Conservation (phyloP, 202 grass and related monocot species). For the Bolboschoenoplectus hybrid region DNA sequence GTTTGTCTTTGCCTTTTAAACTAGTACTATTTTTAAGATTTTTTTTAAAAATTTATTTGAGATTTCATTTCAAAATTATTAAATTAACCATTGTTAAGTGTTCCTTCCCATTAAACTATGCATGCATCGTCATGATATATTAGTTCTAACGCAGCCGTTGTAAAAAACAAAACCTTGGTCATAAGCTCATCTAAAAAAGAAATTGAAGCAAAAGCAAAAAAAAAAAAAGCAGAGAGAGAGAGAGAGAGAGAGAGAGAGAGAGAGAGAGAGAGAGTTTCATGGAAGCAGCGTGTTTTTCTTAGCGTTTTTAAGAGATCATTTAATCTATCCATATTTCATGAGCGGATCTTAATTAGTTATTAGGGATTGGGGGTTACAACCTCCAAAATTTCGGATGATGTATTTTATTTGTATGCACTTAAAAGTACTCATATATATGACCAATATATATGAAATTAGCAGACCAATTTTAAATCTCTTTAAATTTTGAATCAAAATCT, state of each 20-base stretch:
- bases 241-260: background rate
- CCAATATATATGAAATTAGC: background rate
- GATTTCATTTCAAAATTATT: too few species aligned
- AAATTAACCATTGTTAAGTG: too few species aligned
- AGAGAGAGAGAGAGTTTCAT: background rate
- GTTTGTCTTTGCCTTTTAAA: too few species aligned
- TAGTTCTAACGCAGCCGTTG: too few species aligned
- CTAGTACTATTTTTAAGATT: too few species aligned
- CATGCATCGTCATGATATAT: too few species aligned
- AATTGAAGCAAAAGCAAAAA: background rate
- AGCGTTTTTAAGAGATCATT: background rate
- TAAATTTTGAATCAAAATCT: too few species aligned
- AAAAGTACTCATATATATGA: background rate
- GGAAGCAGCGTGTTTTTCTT: background rate
- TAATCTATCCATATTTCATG: background rate
- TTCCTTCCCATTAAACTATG: too few species aligned
- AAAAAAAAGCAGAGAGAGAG: background rate
- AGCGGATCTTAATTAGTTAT: background rate
- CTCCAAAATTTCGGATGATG: background rate
- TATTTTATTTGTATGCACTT: background rate
- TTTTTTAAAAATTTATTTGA: too few species aligned
- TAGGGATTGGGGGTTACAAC: background rate
- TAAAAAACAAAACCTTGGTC: too few species aligned
- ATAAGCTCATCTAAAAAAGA: too few species aligned
- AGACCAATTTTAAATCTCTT: too few species aligned